Percentiles rank a stretch among this genome's conserved stretches.
Conservation (phyloP, 2,329 filamentous ascomycete genomes). For the Stagonosporopsis tanaceti region DNA sequence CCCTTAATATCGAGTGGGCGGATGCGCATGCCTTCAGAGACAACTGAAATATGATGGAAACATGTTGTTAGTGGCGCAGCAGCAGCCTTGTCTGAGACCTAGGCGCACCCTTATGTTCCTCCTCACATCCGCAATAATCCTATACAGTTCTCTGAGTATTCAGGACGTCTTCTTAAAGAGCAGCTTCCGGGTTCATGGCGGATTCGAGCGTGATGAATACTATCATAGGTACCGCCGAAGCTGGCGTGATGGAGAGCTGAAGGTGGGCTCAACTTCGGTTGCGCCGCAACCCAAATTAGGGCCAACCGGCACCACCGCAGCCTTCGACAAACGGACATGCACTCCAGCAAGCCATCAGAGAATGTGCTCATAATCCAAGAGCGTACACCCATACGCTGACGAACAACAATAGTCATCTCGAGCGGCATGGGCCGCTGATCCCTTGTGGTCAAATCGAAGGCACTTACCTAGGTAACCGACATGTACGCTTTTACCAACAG, state of each 20-base stretch:
- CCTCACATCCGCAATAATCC: neutral
- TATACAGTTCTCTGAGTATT: neutral
- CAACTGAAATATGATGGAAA: neutral
- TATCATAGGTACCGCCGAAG: neutral
- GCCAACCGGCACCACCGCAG: neutral
- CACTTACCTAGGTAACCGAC: neutral
- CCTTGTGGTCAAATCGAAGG: neutral
- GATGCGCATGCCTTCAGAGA: neutral
- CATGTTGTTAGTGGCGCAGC: neutral
- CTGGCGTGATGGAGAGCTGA: conserved; percentile 6
- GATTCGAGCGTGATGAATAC: neutral
- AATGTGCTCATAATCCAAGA: neutral
- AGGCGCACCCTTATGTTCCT: neutral
- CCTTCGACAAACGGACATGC: neutral
- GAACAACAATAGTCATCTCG: neutral
- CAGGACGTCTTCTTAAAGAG: too few species aligned
- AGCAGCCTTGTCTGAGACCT: neutral
- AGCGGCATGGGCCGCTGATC: neutral
- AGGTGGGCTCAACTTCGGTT: conserved; percentile 3
- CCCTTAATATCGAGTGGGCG: neutral
- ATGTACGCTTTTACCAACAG: neutral
- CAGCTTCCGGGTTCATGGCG: too few species aligned
- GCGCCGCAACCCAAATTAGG: conserved; percentile 12
- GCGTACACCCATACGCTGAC: neutral
- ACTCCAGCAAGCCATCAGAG: conserved; percentile 11